Conservation (phyloP, 2,329 filamentous ascomycete species). For the Colletotrichum sublineola region DNA sequence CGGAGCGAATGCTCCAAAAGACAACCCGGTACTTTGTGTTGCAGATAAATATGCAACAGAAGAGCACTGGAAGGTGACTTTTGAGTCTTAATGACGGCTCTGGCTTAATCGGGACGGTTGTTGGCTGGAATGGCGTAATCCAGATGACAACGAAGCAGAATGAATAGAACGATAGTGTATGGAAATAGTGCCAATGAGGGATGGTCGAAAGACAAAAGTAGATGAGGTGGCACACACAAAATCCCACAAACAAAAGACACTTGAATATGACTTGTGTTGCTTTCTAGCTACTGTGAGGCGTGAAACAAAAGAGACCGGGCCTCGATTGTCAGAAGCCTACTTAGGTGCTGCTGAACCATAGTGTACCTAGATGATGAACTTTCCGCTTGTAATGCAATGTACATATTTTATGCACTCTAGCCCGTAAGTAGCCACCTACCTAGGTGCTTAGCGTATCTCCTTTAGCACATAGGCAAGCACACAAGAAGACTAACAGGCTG, state of each 20-base stretch:
- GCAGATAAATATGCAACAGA: background rate
- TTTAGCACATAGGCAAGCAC: too few species aligned
- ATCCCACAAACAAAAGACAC: background rate
- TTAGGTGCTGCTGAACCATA: background rate
- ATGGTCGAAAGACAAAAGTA: background rate
- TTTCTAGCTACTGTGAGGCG: background rate
- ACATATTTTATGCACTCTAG: background rate
- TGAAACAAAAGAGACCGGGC: background rate
- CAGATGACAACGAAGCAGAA: background rate
- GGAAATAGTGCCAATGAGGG: background rate
- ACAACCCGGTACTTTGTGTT: background rate
- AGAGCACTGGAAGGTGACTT: background rate
- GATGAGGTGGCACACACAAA: background rate
- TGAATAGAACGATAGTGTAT: too few species aligned
- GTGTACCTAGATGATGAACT: background rate
- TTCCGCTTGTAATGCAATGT: background rate
- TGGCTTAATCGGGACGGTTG: background rate
- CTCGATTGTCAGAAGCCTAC: background rate
- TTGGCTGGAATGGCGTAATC: background rate
- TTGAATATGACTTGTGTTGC: background rate
- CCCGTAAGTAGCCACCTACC: too few species aligned
- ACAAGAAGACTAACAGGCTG: background rate
- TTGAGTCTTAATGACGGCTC: too few species aligned
- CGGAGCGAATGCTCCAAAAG: too few species aligned
- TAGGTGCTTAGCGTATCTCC: too few species aligned